These are phyloP conservation scores for Podaxis mareebaensis DNA, from an alignment of 768 basidiomycete species.

Conservation along the genomic window DNA sequence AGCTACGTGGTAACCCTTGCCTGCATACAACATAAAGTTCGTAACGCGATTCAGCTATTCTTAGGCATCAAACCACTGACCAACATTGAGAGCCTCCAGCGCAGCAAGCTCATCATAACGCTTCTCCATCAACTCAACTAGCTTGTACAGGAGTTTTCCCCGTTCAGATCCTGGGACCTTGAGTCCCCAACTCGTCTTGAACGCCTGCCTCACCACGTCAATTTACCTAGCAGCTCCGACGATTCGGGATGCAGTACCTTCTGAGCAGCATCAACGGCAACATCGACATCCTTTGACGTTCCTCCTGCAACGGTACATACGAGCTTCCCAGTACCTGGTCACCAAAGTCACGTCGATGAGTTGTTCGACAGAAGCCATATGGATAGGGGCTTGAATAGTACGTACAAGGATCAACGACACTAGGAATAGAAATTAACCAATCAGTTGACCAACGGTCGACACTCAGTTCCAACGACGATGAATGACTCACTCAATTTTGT, in stretches of 20 bases:
- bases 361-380: not conserved
- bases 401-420: constrained; percentile 59
- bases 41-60: not conserved
- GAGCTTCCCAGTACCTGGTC: constrained; percentile 64
- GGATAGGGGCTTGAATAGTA: not conserved
- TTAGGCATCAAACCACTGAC: constrained; percentile 27
- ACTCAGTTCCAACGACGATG: not conserved
- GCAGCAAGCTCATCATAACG: constrained; percentile 68
- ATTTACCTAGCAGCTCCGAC: not conserved
- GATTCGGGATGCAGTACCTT: constrained; percentile 34
- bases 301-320: constrained; percentile 60
- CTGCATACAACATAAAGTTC: constrained; percentile 26
- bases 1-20: constrained; percentile 55
- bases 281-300: constrained; percentile 70
- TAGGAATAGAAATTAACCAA: constrained; percentile 21
- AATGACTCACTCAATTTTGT: constrained; percentile 64
- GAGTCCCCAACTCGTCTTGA: constrained; percentile 68
- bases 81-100: constrained; percentile 72
- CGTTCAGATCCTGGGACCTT: constrained; percentile 54
- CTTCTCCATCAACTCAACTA: constrained; percentile 64
- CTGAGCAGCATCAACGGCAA: constrained; percentile 68
- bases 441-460: not conserved
- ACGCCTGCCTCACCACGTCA: constrained; percentile 26
- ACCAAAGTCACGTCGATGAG: not conserved
- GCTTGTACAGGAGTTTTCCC: constrained; percentile 57